phyloP scores from a whole-genome alignment of 2,329 filamentous ascomycete genomes.

The Diaporthe ilicicola region DNA sequence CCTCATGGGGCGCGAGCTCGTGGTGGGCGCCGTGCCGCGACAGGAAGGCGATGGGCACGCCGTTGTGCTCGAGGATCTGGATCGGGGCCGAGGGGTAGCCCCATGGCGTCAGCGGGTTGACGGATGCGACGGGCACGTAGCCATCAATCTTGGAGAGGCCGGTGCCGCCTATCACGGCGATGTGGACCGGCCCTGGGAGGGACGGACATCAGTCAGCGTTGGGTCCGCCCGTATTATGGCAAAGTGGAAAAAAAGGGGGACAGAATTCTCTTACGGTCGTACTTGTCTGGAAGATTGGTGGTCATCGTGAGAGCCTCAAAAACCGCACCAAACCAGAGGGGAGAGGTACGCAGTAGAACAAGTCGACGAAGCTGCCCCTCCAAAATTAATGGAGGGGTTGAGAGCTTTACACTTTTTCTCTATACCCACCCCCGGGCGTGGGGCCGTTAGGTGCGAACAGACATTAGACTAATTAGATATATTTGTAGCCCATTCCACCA shows the following conservation, averaged over 20 bases:
- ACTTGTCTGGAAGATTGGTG: constrained; percentile 64
- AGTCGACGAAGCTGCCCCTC: neutral
- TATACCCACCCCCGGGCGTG: constrained; percentile 3
- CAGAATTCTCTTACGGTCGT: constrained; percentile 59
- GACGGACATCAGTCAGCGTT: constrained; percentile 23
- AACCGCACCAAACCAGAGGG: neutral
- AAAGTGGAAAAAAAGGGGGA: neutral
- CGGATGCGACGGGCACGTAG: constrained; percentile 83
- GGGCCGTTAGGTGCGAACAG: neutral
- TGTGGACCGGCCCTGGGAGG: constrained; percentile 71
- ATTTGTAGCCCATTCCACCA: neutral
- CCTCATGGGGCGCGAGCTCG: constrained; percentile 90
- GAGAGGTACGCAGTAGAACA: neutral
- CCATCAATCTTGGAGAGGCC: constrained; percentile 87
- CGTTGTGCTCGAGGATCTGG: constrained; percentile 86
- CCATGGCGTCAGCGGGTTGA: constrained; percentile 88
- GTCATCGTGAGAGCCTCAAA: neutral
- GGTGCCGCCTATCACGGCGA: constrained; percentile 93
- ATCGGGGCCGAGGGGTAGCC: constrained; percentile 80
- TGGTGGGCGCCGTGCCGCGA: constrained; percentile 91
- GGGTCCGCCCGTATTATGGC: neutral
- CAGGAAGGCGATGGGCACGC: constrained; percentile 87
- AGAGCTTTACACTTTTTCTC: neutral
- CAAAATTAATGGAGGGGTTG: constrained; percentile 16
- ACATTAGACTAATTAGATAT: neutral